Conservation (phyloP, 1,139 yeast species). For the Taphrina pruni region DNA sequence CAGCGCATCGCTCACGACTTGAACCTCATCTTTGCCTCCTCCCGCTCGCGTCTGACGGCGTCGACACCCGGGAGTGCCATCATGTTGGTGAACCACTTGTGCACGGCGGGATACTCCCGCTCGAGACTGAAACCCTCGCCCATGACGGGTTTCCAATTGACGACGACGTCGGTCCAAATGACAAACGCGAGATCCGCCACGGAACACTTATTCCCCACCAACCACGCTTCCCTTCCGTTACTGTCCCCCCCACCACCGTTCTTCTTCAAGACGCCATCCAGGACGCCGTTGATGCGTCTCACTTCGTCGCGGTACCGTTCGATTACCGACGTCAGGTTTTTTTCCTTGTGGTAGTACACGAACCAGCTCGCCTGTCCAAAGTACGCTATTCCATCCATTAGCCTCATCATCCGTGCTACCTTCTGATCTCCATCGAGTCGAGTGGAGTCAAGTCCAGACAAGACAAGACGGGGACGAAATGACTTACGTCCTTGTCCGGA, state of each 20-base stretch:
- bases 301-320: constrained; percentile 22
- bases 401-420: background rate
- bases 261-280: constrained; percentile 6
- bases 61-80: constrained; percentile 17
- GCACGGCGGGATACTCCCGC: constrained; percentile 9
- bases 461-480: background rate
- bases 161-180: constrained; percentile 26
- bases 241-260: background rate
- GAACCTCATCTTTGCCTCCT: constrained; percentile 26
- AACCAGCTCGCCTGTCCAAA: constrained; percentile 28
- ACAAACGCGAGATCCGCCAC: constrained; percentile 20
- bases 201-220: constrained; percentile 23
- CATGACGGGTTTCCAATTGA: constrained; percentile 11
- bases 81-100: constrained; percentile 11
- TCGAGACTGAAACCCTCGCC: constrained; percentile 11
- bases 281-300: constrained; percentile 18
- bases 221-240: background rate
- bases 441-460: too few relatives aligned
- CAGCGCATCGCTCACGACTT: background rate
- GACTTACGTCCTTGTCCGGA: constrained; percentile 28
- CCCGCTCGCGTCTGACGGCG: constrained; percentile 10
- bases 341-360: constrained; percentile 15
- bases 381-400: constrained; percentile 7
- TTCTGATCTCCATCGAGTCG: background rate
- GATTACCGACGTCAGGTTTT: constrained; percentile 18